Conservation (phyloP, 768 basidiomycete species). For the Mycena galericulata region DNA sequence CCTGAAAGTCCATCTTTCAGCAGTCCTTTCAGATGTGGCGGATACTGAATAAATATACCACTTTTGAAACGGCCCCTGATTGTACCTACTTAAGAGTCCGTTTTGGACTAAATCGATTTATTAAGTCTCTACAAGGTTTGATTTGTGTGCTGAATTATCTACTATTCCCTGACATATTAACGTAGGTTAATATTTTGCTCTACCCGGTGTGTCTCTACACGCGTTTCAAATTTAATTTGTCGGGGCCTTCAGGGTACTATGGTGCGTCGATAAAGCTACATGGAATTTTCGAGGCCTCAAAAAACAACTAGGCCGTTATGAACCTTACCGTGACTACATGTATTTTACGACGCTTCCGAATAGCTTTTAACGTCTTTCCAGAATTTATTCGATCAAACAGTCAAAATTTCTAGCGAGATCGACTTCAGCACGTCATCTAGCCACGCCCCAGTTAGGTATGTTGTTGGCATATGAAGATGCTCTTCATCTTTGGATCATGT, state of each 20-base stretch:
- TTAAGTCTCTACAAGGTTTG: neutral
- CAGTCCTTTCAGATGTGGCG: neutral
- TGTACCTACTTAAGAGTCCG: neutral
- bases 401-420: conserved; percentile 54
- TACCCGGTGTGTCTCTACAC: neutral
- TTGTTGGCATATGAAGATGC: neutral
- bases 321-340: no score
- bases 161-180: neutral
- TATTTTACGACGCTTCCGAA: no score
- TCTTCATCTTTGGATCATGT: conserved; percentile 49
- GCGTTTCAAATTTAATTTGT: conserved; percentile 45
- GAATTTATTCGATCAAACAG: conserved; percentile 59
- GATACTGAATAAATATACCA: neutral
- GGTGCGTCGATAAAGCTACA: conserved; percentile 25
- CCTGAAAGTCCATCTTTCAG: no score
- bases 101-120: neutral
- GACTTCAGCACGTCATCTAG: conserved; percentile 60
- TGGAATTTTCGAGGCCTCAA: no score
- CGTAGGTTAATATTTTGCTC: neutral
- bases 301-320: no score
- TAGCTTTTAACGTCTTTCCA: conserved; percentile 25
- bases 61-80: neutral
- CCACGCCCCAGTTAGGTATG: conserved; percentile 59
- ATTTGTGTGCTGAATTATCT: neutral
- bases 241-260: no score